A percentile compares a stretch with the other conserved stretches of the same genome.
These are phyloP conservation scores for Linnemannia exigua DNA, from an alignment of 192 early-diverging fungal genomes.

Conservation along the genomic window DNA sequence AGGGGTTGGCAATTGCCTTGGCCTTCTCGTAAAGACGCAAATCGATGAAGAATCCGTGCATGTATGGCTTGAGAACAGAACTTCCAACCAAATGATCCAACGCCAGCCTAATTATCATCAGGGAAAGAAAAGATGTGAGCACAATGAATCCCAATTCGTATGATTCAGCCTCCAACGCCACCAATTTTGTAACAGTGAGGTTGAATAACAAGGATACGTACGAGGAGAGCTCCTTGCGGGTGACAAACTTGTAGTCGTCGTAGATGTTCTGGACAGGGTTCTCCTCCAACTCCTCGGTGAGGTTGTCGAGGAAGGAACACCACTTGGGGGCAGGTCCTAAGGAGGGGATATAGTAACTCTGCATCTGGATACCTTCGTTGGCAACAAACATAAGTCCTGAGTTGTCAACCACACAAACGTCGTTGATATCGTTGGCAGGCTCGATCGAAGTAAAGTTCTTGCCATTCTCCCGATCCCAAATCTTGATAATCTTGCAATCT, in stretches of 20 bases:
- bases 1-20: constrained; percentile 95
- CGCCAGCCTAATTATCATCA: constrained; percentile 71
- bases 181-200: neutral
- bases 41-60: constrained; percentile 99
- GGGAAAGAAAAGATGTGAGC: neutral
- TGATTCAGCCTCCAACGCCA: neutral
- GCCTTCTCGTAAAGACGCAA: constrained; percentile 96
- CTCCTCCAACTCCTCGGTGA: constrained; percentile 95
- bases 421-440: constrained; percentile 93
- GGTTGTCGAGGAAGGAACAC: constrained; percentile 96
- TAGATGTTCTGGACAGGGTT: constrained; percentile 88
- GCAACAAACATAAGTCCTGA: constrained; percentile 92
- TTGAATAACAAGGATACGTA: constrained; percentile 13
- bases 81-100: constrained; percentile 95
- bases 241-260: constrained; percentile 99
- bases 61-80: constrained; percentile 93
- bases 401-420: constrained; percentile 85
- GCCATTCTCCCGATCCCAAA: constrained; percentile 92
- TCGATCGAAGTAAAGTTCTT: constrained; percentile 93
- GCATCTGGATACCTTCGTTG: constrained; percentile 94
- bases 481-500: constrained; percentile 92
- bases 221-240: constrained; percentile 85
- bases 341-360: constrained; percentile 92
- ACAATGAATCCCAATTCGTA: neutral
- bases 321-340: constrained; percentile 94